phyloP scores from a whole-genome alignment of 2,329 filamentous ascomycete species.

The Xylariaceae sp. region DNA sequence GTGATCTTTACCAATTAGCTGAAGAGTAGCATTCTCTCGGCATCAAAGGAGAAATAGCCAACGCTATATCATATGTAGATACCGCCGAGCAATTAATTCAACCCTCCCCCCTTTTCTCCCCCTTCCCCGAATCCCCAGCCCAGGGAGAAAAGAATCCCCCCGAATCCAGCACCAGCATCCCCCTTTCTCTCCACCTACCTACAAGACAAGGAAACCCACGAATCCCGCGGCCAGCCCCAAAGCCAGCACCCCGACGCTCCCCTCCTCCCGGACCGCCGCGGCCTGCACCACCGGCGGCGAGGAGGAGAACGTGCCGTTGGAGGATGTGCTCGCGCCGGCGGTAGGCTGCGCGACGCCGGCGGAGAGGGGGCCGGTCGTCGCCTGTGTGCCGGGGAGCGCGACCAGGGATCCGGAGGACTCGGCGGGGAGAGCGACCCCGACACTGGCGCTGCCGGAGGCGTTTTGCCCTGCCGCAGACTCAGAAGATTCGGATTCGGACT shows the following conservation, averaged over 20 bases:
- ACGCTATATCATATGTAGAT: no score
- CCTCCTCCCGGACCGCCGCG: conserved; percentile 9
- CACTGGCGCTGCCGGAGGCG: not conserved
- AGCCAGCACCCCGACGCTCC: conserved; percentile 5
- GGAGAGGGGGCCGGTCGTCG: conserved; percentile 10
- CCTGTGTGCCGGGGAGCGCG: conserved; percentile 12
- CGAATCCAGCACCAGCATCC: not conserved
- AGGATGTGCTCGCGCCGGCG: not conserved
- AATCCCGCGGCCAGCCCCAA: conserved; percentile 14
- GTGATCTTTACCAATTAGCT: no score
- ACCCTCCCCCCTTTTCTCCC: no score
- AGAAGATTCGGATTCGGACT: not conserved
- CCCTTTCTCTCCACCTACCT: not conserved
- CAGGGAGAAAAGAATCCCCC: no score
- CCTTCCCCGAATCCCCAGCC: no score
- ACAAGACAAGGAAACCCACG: conserved; percentile 9
- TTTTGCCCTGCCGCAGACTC: not conserved
- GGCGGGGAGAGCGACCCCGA: conserved; percentile 2
- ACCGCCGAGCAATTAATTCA: no score
- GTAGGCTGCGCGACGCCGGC: conserved; percentile 2
- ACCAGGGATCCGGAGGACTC: conserved; percentile 9
- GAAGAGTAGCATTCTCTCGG: no score
- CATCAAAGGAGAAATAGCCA: no score
- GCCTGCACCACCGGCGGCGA: conserved; percentile 4
- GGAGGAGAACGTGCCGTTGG: conserved; percentile 1